These are phyloP conservation scores for Phyllosticta paracitricarpa DNA, from an alignment of 2,329 filamentous ascomycete species.

Conservation along the genomic window DNA sequence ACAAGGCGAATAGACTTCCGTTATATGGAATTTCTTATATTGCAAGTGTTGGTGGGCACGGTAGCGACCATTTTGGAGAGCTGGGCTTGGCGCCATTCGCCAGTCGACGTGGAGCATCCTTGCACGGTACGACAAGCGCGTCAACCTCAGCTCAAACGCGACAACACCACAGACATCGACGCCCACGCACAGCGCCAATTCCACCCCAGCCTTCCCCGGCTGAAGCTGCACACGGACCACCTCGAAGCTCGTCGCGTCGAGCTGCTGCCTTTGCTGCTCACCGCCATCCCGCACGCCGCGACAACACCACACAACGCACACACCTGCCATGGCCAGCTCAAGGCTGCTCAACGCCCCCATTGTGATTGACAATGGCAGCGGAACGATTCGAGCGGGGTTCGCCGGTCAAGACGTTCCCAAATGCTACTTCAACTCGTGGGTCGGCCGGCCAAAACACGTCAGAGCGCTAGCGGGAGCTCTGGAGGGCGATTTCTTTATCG, in stretches of 20 bases:
- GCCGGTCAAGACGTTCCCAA: slow-evolving; percentile 93
- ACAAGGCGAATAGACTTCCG: not conserved
- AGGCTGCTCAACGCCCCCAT: slow-evolving; percentile 92
- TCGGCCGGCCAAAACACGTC: slow-evolving; percentile 89
- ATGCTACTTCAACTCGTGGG: slow-evolving; percentile 95
- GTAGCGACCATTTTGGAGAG: not conserved
- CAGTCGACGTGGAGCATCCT: not conserved
- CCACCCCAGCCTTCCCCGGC: not conserved
- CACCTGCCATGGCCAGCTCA: slow-evolving; percentile 45
- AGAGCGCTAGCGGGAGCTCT: slow-evolving; percentile 91
- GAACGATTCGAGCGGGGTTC: slow-evolving; percentile 93
- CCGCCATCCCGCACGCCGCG: not conserved
- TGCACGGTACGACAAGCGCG: not conserved
- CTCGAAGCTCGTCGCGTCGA: not conserved
- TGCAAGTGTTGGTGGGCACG: not conserved
- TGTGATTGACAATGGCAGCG: slow-evolving; percentile 97
- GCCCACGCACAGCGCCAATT: not conserved
- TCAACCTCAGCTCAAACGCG: not conserved
- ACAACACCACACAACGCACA: not conserved
- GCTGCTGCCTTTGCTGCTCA: not conserved
- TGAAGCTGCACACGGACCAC: not conserved
- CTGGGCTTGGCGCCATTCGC: not conserved
- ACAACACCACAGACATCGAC: not conserved
- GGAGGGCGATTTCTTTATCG: slow-evolving; percentile 96
- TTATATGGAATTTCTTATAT: not conserved